Conservation (phyloP, 805 yeast genomes). For the Yarrowia sp. region DNA sequence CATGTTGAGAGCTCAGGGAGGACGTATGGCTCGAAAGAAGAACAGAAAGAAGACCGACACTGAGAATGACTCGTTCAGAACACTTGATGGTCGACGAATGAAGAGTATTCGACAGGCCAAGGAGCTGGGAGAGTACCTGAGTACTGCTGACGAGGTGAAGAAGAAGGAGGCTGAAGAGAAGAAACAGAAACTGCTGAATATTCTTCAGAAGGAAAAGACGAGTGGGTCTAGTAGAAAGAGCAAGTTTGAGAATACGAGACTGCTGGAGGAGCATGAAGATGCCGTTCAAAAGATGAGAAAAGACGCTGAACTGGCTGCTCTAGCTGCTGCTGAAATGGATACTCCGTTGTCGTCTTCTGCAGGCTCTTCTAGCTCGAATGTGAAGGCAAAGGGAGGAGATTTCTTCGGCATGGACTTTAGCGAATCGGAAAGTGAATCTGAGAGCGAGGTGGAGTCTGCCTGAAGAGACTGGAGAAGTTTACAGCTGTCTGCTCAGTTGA, state of each 20-base stretch:
- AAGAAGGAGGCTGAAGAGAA: slow-evolving; percentile 47
- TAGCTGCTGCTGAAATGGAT: slow-evolving; percentile 6
- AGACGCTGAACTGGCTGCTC: slow-evolving; percentile 49
- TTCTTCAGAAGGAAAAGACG: slow-evolving; percentile 45
- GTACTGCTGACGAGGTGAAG: slow-evolving; percentile 41
- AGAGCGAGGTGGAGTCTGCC: neutral
- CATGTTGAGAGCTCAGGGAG: slow-evolving; percentile 54
- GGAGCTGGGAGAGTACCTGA: slow-evolving; percentile 49
- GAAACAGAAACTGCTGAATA: slow-evolving; percentile 50
- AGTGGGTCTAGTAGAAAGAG: slow-evolving; percentile 43
- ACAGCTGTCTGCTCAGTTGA: neutral
- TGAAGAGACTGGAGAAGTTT: too few species aligned
- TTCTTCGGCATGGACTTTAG: slow-evolving; percentile 33
- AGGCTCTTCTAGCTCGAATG: slow-evolving; percentile 13
- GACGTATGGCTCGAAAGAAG: slow-evolving; percentile 49
- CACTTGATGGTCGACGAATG: slow-evolving; percentile 54
- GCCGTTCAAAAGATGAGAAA: slow-evolving; percentile 45
- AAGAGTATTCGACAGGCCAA: slow-evolving; percentile 51
- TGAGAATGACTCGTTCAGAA: slow-evolving; percentile 52
- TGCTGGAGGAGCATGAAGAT: slow-evolving; percentile 53
- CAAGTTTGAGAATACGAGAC: slow-evolving; percentile 52
- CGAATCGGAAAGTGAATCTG: slow-evolving; percentile 29
- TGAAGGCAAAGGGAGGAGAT: slow-evolving; percentile 27
- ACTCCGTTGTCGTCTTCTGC: slow-evolving; percentile 14
- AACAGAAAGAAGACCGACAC: slow-evolving; percentile 43